Evolutionary conservation across 75 land plant species (phyloP), one percentile per base, ranked within the genome.

Genomic region (Pseudotsuga menziesii): DNA sequence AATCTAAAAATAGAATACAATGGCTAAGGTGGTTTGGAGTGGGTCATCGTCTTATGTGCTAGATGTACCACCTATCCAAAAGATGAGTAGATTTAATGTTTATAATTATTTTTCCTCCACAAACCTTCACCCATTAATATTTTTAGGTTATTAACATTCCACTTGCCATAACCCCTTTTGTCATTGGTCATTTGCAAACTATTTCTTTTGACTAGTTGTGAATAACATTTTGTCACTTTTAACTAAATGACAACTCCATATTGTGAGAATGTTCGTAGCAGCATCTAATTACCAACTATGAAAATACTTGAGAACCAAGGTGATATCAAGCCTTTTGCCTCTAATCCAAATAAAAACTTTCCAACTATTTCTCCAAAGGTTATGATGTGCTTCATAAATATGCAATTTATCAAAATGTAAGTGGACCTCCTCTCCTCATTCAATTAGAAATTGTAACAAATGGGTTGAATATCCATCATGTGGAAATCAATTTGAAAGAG

Each of bases 231-330:
- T 29, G 32, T 29, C 32, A 29, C 32, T n/a, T 27, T 82, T 73
- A 70, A 80, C 80, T 77, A 97, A 79, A 81, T 97, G 99, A 88
- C 98, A 97, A 74, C 89, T 87, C 77, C 99, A 94, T 93, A 97
- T 97, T 20, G 98, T 94, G 8, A 97, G 91, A 82, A 97, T 93
- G 82, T 97, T 93, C 77, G 94, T 88, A 29, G 98, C 95, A 78
- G 91, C 84, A 88, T 97, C 91, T 62, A 94, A 84, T 27, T 97
- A 95, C 99, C 99, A 97, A 58, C 86, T 62, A 29, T 91, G 89
- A 81, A 97, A 79, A 80, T 94, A 97, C 98, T 89, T 94, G 29
- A 97, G 80, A 56, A 98, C 97, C 77, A 97, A 98, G 74, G 80
- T 86, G 26, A 95, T 92, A 0, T 98, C 93, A 59, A 97, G 82